Percentiles rank a stretch among this genome's conserved stretches.
Conservation (phyloP, 2,329 filamentous ascomycete genomes). For the Fusarium tanahbumbuense region DNA sequence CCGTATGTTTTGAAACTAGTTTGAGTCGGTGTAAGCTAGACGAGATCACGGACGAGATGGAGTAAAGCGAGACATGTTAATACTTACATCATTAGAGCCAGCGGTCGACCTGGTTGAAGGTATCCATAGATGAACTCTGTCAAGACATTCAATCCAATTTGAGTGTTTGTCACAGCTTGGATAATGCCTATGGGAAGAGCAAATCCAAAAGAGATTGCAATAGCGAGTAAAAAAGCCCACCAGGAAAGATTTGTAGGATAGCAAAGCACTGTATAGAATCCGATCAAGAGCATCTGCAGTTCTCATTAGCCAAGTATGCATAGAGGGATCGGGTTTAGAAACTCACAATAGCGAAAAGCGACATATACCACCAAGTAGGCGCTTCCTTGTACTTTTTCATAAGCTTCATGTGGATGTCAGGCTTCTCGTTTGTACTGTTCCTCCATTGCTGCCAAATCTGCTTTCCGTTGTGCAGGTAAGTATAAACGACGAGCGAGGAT, state of each 20-base stretch:
- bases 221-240: conserved; percentile 78
- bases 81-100: conserved; percentile 77
- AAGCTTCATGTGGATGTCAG: conserved; percentile 72
- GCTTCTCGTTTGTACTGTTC: conserved; percentile 68
- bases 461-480: conserved; percentile 72
- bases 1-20: conserved; percentile 71
- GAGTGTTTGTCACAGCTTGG: conserved; percentile 75
- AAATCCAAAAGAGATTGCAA: conserved; percentile 72
- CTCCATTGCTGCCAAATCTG: conserved; percentile 73
- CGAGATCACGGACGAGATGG: background rate
- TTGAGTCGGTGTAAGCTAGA: background rate
- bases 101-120: conserved; percentile 76
- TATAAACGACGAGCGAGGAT: conserved; percentile 75
- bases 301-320: conserved; percentile 22
- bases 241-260: conserved; percentile 76
- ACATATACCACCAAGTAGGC: conserved; percentile 72
- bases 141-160: conserved; percentile 79
- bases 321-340: no score
- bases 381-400: conserved; percentile 73
- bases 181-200: conserved; percentile 76
- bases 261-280: conserved; percentile 65
- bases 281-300: conserved; percentile 63
- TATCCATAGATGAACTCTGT: conserved; percentile 82
- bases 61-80: background rate
- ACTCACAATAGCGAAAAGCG: conserved; percentile 65